A percentile compares a stretch with the other conserved stretches of the same genome.
These are phyloP conservation scores for Immersiporthe knoxdaviesiana DNA, from an alignment of 2,329 filamentous ascomycete species.

Conservation along the genomic window DNA sequence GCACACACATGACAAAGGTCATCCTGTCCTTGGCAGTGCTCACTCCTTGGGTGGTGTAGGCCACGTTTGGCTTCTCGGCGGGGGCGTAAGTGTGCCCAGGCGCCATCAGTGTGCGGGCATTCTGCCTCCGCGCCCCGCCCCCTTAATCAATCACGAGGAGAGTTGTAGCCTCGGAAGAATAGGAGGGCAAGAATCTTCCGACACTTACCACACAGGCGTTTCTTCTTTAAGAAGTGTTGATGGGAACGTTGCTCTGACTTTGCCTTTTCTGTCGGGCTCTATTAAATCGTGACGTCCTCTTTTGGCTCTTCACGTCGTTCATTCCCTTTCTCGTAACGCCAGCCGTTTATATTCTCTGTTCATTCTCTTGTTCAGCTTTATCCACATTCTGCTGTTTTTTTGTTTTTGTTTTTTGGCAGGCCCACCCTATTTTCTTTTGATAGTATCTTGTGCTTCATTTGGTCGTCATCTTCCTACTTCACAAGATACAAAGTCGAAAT, in stretches of 20 bases:
- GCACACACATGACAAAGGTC: background rate
- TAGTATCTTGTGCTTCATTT: background rate
- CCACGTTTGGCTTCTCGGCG: background rate
- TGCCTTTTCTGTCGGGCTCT: background rate
- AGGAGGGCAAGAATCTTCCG: background rate
- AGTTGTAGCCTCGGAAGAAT: background rate
- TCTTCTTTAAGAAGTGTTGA: background rate
- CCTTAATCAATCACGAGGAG: slow-evolving; percentile 11
- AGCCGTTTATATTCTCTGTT: too few species aligned
- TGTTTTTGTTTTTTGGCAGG: slow-evolving; percentile 23
- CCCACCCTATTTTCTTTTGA: slow-evolving; percentile 14
- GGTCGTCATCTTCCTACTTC: background rate
- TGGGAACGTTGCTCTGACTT: background rate
- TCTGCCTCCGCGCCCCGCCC: slow-evolving; percentile 1
- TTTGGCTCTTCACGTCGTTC: background rate
- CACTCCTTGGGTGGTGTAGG: background rate
- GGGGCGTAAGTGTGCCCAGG: background rate
- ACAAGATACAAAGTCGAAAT: slow-evolving; percentile 23
- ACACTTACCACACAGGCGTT: background rate
- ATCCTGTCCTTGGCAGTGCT: background rate
- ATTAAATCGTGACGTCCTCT: background rate
- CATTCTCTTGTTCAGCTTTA: background rate
- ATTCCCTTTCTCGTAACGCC: background rate
- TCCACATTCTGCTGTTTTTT: too few species aligned
- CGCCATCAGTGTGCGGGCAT: background rate